phyloP scores from a whole-genome alignment of 306 rosid species.

The Biancaea sappan region DNA sequence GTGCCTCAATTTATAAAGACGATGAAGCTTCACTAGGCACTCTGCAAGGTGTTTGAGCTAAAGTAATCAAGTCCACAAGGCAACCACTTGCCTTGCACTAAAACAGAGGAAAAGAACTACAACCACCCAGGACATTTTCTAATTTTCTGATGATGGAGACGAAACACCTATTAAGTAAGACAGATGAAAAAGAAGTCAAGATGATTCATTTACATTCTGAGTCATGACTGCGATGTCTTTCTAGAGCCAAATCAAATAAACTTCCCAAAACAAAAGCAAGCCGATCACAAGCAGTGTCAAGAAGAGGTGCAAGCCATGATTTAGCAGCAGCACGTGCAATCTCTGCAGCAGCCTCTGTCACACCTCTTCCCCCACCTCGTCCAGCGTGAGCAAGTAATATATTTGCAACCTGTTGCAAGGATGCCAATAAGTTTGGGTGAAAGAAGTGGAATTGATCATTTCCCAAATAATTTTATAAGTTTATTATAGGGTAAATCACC shows the following conservation, averaged over 20 bases:
- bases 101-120: neutral
- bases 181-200: neutral
- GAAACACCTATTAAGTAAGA: neutral
- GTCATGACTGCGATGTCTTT: slow-evolving; percentile 64
- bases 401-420: slow-evolving; percentile 79
- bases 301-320: slow-evolving; percentile 98
- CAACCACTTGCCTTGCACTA: neutral
- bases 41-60: neutral
- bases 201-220: slow-evolving; percentile 62
- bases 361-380: slow-evolving; percentile 85
- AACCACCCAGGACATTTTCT: neutral
- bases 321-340: slow-evolving; percentile 96
- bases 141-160: slow-evolving; percentile 16
- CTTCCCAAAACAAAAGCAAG: slow-evolving; percentile 88
- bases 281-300: slow-evolving; percentile 93
- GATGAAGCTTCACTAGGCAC: neutral
- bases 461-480: slow-evolving; percentile 11
- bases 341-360: slow-evolving; percentile 96
- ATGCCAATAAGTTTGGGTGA: slow-evolving; percentile 28
- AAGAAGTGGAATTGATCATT: slow-evolving; percentile 1
- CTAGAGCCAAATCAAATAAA: slow-evolving; percentile 89
- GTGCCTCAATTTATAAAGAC: neutral
- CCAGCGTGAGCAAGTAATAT: slow-evolving; percentile 97
- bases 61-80: no score
- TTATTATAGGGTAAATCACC: slow-evolving; percentile 43